Percentiles rank a stretch among this genome's conserved stretches.
Evolutionary conservation across 225 moss, liverwort and hornwort species (phyloP).

Genomic region (Physcomitrellopsis africana): DNA sequence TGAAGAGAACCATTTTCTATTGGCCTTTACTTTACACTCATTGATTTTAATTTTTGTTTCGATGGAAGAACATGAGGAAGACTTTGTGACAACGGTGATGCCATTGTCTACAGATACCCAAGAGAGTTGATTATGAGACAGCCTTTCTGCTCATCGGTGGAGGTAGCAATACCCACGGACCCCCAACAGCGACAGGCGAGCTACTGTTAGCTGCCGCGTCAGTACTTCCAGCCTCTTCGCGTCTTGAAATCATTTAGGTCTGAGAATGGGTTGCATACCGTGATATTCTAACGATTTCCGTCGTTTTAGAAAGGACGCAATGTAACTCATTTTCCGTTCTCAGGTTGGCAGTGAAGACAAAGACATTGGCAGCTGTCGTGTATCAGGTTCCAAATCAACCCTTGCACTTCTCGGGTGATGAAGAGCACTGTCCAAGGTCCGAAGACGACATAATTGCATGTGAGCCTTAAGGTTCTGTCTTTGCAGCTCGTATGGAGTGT

Average conservation of each 20-base stretch:
- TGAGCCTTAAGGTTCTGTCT: conserved; percentile 42
- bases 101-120: conserved; percentile 62
- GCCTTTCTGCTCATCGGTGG: conserved; percentile 76
- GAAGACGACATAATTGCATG: conserved; percentile 94
- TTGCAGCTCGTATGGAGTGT: background rate
- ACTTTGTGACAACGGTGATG: background rate
- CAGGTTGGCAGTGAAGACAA: conserved; percentile 98
- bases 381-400: conserved; percentile 99
- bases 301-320: conserved; percentile 3
- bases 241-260: background rate
- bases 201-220: conserved; percentile 88
- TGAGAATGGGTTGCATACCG: background rate
- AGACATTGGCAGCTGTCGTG: conserved; percentile 72
- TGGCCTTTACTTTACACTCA: background rate
- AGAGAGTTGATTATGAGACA: conserved; percentile 63
- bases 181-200: conserved; percentile 67
- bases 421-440: conserved; percentile 53
- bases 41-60: background rate
- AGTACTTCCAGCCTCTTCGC: conserved; percentile 27
- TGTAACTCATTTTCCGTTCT: conserved; percentile 19
- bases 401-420: conserved; percentile 65
- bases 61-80: background rate
- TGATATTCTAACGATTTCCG: background rate
- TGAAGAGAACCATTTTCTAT: background rate
- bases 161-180: conserved; percentile 56